Percentiles rank a stretch among this genome's conserved stretches.
phyloP scores from a whole-genome alignment of 108 stramenopile genomes.

The Aurantiochytrium sp. region DNA sequence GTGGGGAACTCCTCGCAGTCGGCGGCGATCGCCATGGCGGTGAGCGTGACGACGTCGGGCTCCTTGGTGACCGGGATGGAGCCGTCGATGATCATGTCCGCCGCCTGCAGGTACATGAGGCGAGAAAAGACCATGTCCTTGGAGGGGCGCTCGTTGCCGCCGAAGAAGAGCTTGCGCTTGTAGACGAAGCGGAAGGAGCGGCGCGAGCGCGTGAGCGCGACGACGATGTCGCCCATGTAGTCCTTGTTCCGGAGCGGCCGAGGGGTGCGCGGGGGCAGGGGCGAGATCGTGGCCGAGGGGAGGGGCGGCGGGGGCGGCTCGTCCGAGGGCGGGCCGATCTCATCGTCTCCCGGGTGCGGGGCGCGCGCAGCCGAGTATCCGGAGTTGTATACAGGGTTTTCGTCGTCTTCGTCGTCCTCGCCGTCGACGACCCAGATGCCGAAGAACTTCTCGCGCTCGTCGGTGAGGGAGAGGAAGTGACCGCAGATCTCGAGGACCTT shows the following conservation, averaged over 20 bases:
- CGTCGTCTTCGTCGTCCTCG: constrained; percentile 44
- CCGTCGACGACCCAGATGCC: constrained; percentile 65
- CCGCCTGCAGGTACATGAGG: constrained; percentile 63
- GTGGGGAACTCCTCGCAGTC: constrained; percentile 50
- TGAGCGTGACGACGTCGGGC: constrained; percentile 45
- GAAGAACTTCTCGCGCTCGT: constrained; percentile 46
- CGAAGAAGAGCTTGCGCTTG: constrained; percentile 64
- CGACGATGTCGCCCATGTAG: constrained; percentile 64
- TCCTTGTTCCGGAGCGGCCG: constrained; percentile 61
- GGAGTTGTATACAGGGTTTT: constrained; percentile 25
- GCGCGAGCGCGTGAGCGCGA: constrained; percentile 58
- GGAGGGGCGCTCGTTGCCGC: constrained; percentile 36
- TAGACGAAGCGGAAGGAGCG: constrained; percentile 64
- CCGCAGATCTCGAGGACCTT: constrained; percentile 64
- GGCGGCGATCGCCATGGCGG: constrained; percentile 55
- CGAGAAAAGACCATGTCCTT: constrained; percentile 49
- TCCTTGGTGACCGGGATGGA: constrained; percentile 48
- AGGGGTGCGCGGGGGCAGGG: constrained; percentile 50
- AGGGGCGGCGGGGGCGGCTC: constrained; percentile 16
- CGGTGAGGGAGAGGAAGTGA: constrained; percentile 56
- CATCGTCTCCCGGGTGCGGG: neutral
- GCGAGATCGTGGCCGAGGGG: neutral
- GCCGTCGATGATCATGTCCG: constrained; percentile 56
- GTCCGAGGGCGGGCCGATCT: neutral
- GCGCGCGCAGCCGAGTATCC: neutral